These are phyloP conservation scores for Oleoguttula mirabilis DNA, from an alignment of 495 filamentous ascomycete species.

Conservation along the genomic window DNA sequence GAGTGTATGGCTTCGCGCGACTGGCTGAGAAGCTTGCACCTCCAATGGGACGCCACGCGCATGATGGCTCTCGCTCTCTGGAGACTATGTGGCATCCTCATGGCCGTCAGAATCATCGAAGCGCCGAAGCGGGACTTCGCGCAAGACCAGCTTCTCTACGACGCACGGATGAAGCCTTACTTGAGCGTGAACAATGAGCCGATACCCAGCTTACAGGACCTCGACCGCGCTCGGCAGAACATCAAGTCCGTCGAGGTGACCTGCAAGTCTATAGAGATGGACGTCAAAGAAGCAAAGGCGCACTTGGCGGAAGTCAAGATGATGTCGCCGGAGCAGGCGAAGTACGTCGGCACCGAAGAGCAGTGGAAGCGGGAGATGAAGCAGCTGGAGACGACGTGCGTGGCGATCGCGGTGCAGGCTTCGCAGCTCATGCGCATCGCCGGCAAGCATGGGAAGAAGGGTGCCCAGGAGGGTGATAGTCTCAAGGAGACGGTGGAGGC, in stretches of 20 bases:
- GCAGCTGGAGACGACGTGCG: conserved; percentile 25
- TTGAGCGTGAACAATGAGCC: conserved; percentile 60
- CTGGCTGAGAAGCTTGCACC: conserved; percentile 1
- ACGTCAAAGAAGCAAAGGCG: conserved; percentile 22
- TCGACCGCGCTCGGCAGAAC: conserved; percentile 34
- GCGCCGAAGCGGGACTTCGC: conserved; percentile 56
- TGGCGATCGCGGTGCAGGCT: conserved; percentile 31
- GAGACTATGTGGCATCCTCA: conserved; percentile 54
- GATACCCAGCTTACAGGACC: conserved; percentile 54
- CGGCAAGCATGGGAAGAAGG: conserved; percentile 12
- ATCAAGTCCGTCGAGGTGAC: conserved; percentile 29
- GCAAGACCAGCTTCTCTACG: conserved; percentile 58
- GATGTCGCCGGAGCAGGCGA: conserved; percentile 17
- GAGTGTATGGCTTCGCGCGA: conserved; percentile 6
- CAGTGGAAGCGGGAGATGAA: conserved; percentile 24
- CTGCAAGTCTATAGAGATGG: conserved; percentile 15
- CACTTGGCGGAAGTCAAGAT: conserved; percentile 24
- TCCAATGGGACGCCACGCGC: conserved; percentile 20
- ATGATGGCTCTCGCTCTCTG: conserved; percentile 14
- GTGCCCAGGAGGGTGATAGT: not conserved
- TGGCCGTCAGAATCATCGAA: conserved; percentile 46
- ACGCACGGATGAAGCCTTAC: conserved; percentile 86
- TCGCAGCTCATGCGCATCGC: conserved; percentile 24
- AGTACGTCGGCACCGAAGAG: conserved; percentile 21
- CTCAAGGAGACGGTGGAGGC: conserved; percentile 19